A percentile compares a stretch with the other conserved stretches of the same genome.
phyloP scores from a whole-genome alignment of 768 basidiomycete genomes.

The Lactifluus echinatus region DNA sequence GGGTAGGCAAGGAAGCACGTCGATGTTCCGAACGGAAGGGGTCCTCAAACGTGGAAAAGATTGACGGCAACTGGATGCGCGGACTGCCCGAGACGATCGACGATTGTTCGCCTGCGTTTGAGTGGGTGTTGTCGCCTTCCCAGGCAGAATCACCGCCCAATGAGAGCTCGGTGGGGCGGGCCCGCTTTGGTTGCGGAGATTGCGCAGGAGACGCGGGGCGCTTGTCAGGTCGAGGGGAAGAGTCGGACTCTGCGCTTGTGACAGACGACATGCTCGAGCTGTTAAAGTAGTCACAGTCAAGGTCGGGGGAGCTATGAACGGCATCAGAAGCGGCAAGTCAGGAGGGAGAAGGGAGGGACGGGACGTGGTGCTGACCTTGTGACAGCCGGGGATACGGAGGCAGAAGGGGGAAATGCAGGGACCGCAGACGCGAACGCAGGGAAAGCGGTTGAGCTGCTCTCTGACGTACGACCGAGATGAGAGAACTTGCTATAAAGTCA shows the following conservation, averaged over 20 bases:
- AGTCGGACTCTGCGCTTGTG: constrained; percentile 60
- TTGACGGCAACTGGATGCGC: constrained; percentile 64
- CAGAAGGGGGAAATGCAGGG: constrained; percentile 11
- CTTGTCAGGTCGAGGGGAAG: constrained; percentile 53
- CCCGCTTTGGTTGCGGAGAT: constrained; percentile 37
- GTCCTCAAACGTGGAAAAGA: constrained; percentile 63
- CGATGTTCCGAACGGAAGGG: constrained; percentile 45
- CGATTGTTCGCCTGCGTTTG: constrained; percentile 27
- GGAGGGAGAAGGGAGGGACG: background rate
- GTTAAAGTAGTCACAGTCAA: constrained; percentile 38
- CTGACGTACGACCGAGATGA: constrained; percentile 6
- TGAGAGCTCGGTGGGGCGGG: constrained; percentile 28
- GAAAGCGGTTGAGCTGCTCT: constrained; percentile 11
- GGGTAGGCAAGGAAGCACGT: constrained; percentile 55
- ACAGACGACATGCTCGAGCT: constrained; percentile 73
- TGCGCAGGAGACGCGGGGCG: constrained; percentile 43
- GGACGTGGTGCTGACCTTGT: constrained; percentile 11
- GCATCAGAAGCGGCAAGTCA: constrained; percentile 5
- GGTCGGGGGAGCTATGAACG: constrained; percentile 32
- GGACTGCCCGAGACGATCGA: constrained; percentile 37
- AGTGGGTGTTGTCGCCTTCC: constrained; percentile 21
- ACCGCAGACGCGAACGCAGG: constrained; percentile 10
- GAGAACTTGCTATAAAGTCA: constrained; percentile 22
- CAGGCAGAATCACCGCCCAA: constrained; percentile 23
- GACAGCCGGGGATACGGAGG: constrained; percentile 21